Base-by-base conservation (phyloP, 2,329 filamentous ascomycete genomes). In the Periconia sp. region DNA sequence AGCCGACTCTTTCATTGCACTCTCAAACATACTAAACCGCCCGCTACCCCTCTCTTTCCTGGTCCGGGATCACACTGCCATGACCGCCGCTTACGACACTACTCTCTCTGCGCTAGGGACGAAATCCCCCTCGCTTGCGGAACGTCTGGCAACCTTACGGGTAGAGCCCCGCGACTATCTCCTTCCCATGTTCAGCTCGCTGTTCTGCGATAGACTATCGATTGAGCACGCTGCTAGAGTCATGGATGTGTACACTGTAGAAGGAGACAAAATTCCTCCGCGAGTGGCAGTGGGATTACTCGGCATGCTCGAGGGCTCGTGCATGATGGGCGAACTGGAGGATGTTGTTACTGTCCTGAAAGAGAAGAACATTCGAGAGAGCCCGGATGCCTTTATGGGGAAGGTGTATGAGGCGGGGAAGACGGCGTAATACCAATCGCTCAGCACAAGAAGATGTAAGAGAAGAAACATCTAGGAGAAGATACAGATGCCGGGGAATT, bases 241-340 rank as follows among this genome's bases (percentile, higher is more conserved):
- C 10, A 92, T 88, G 87, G 89, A 95, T 52, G 82, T 92, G 0
- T 90, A 89, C 54, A 83, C 88, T 3, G 90, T 95, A 52, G 89
- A 95, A 62, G 88, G 88, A 18, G 89, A 95, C 52, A 76, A 81
- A 1, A 76, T 88, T 1, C 73, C 92, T 0, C 80, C 92, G 5
- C 76, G 88, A 0, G 87, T 87, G 1, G 86, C 82, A 0, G 84
- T 91, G 0, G 89, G 86, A 0, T 73, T 88, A 13, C 67, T 94
- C 15, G 66, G 69, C 1, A 63, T 66, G 5, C 54, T 83, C 1
- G 82, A 85, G 59, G 70, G 70, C 9, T 76, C 41, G 15, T 64
- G 59, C 38, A 41, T 59, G 43, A 53, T 55, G 24, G 59, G 79
- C 16, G 67, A 67, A 5, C 48, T 72, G 5, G 46, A 44, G 25